Evolutionary conservation across 495 filamentous ascomycete genomes (phyloP).

Genomic region (Aspergillus biplanus): DNA sequence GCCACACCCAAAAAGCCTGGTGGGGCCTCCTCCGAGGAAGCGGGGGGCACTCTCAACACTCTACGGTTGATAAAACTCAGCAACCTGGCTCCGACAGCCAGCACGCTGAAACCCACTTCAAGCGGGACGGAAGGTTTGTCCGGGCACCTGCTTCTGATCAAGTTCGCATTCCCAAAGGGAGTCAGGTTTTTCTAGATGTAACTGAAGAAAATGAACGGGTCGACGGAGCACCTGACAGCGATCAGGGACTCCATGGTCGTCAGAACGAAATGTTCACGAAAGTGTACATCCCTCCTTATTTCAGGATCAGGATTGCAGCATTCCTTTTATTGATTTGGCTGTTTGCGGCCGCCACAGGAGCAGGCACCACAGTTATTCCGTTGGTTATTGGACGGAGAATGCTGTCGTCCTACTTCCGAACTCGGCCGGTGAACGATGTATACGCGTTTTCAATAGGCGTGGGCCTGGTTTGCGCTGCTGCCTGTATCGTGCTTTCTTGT

Average conservation of each 20-base stretch:
- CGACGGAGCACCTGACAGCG: constrained; percentile 62
- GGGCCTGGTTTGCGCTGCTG: constrained; percentile 69
- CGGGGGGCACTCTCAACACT: constrained; percentile 53
- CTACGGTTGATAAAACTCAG: constrained; percentile 46
- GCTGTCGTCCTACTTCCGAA: constrained; percentile 68
- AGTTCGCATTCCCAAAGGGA: constrained; percentile 87
- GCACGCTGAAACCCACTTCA: constrained; percentile 55
- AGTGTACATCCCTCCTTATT: constrained; percentile 88
- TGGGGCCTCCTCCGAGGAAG: constrained; percentile 46
- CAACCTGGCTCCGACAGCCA: constrained; percentile 35
- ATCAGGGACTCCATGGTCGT: constrained; percentile 66
- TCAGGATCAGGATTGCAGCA: constrained; percentile 75
- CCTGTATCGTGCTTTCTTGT: constrained; percentile 61
- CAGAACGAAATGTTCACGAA: constrained; percentile 70
- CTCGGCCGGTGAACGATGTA: constrained; percentile 82
- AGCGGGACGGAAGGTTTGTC: constrained; percentile 81
- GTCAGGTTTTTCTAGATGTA: constrained; percentile 78
- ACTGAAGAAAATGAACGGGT: constrained; percentile 67
- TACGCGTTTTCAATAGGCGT: constrained; percentile 93
- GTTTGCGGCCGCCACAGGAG: constrained; percentile 91
- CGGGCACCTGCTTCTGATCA: constrained; percentile 90
- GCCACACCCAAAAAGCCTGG: constrained; percentile 60
- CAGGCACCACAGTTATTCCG: constrained; percentile 85
- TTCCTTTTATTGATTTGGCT: constrained; percentile 92
- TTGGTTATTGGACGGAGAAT: constrained; percentile 80